A percentile compares a stretch with the other conserved stretches of the same genome.
These are phyloP conservation scores for Tylopilus sp. DNA, from an alignment of 1,284 basidiomycete genomes.

Conservation along the genomic window DNA sequence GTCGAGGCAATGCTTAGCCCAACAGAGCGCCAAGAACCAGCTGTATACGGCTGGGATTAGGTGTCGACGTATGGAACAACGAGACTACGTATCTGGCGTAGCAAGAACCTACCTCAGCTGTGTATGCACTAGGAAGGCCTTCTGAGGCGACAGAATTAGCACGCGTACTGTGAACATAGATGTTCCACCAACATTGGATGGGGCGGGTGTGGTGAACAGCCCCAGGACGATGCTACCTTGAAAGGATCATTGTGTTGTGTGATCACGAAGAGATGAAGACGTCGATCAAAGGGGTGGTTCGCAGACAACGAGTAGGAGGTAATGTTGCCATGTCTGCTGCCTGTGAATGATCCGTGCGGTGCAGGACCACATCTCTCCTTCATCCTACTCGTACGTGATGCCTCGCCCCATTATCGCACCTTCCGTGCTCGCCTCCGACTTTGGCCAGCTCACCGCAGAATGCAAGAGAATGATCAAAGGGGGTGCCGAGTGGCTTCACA, in stretches of 20 bases:
- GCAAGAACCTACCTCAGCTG: conserved; percentile 13
- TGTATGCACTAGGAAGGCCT: conserved; percentile 6
- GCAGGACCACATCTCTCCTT: conserved; percentile 5
- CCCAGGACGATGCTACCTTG: conserved; percentile 1
- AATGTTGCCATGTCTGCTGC: too few relatives aligned
- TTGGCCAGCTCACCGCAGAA: conserved; percentile 87
- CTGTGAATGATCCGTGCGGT: too few relatives aligned
- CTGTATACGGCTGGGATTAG: conserved; percentile 1
- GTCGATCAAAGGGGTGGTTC: conserved; percentile 4
- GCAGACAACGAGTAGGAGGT: conserved; percentile 5
- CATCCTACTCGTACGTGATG: conserved; percentile 45
- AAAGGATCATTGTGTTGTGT: conserved; percentile 1
- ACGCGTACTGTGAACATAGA: neutral
- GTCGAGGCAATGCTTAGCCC: conserved; percentile 19
- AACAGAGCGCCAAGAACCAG: conserved; percentile 15
- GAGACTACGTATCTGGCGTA: conserved; percentile 11
- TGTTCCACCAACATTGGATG: neutral
- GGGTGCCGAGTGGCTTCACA: conserved; percentile 94
- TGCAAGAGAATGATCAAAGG: conserved; percentile 90
- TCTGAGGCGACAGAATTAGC: conserved; percentile 10
- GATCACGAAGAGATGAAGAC: neutral
- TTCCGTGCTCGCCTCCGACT: conserved; percentile 91
- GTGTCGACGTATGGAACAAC: neutral
- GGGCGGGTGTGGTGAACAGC: conserved; percentile 7
- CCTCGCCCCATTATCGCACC: conserved; percentile 85